Evolutionary conservation across 2,329 filamentous ascomycete species (phyloP).

Genomic region (Fusarium verticillioides): DNA sequence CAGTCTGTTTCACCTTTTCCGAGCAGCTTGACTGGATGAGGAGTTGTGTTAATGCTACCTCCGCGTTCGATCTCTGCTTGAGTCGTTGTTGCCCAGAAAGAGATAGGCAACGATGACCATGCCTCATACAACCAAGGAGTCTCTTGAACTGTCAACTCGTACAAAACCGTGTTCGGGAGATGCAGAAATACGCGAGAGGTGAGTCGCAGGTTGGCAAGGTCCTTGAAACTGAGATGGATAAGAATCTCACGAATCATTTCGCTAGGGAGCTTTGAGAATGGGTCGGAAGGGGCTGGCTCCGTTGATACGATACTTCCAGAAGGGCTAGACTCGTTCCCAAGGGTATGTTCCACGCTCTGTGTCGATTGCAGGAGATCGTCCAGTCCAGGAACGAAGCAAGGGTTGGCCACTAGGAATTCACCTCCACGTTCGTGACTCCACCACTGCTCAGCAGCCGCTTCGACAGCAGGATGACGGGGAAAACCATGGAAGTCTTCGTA

Average conservation of each 20-base stretch:
- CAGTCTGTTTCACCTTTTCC: neutral
- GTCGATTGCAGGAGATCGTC: conserved; percentile 2
- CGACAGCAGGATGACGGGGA: conserved; percentile 17
- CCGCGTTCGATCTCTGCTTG: neutral
- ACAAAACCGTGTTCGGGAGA: conserved; percentile 15
- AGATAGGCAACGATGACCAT: conserved; percentile 23
- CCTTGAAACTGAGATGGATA: conserved; percentile 8
- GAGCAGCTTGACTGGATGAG: neutral
- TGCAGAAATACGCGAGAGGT: conserved; percentile 23
- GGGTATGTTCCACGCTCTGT: neutral
- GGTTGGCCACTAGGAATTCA: conserved; percentile 39
- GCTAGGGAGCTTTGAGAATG: conserved; percentile 9
- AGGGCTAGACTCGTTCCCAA: neutral
- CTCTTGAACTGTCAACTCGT: conserved; percentile 6
- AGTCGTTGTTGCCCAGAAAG: conserved; percentile 32
- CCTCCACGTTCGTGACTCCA: conserved; percentile 21
- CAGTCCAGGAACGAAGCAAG: conserved; percentile 29
- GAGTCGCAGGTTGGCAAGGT: conserved; percentile 23
- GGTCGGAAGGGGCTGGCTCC: neutral
- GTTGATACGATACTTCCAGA: fast-evolving
- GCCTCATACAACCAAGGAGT: conserved; percentile 35
- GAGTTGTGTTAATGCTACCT: neutral
- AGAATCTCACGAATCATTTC: conserved; percentile 26
- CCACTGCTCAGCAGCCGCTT: neutral
- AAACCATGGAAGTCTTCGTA: neutral